Evolutionary conservation across 2,329 filamentous ascomycete genomes (phyloP).

Genomic region (Pseudogymnoascus sp.): DNA sequence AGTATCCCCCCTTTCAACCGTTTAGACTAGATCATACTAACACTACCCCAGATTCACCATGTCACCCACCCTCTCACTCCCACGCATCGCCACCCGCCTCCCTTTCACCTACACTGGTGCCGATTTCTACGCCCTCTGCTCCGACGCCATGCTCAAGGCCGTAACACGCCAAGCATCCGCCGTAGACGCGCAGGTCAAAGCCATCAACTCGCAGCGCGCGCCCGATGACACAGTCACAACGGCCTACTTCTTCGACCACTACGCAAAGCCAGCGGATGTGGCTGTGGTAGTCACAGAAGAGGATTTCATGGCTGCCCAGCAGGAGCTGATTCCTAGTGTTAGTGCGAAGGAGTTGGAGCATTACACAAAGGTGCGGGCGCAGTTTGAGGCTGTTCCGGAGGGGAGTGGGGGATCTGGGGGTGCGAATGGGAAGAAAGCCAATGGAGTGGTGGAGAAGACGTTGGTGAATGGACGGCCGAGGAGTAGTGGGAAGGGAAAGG

Average conservation of each 20-base stretch:
- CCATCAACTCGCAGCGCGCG: conserved; percentile 48
- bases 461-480: conserved; percentile 12
- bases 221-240: conserved; percentile 50
- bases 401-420: conserved; percentile 28
- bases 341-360: conserved; percentile 86
- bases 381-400: conserved; percentile 61
- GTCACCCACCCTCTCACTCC: conserved; percentile 67
- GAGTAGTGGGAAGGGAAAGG: conserved; percentile 50
- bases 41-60: conserved; percentile 68
- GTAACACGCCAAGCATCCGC: conserved; percentile 80
- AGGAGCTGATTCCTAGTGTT: conserved; percentile 86
- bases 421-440: conserved; percentile 21
- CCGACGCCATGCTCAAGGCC: conserved; percentile 97
- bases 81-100: conserved; percentile 62
- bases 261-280: conserved; percentile 72
- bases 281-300: conserved; percentile 81
- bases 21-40: conserved; percentile 11
- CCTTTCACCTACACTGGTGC: conserved; percentile 97
- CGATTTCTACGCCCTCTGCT: conserved; percentile 94
- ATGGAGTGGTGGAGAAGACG: conserved; percentile 15
- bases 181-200: conserved; percentile 75
- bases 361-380: conserved; percentile 73
- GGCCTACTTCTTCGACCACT: conserved; percentile 92
- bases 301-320: conserved; percentile 75
- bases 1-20: conserved; percentile 29